Evolutionary conservation across 805 yeast genomes (phyloP).

Genomic region (Teunomyces funiuensis): DNA sequence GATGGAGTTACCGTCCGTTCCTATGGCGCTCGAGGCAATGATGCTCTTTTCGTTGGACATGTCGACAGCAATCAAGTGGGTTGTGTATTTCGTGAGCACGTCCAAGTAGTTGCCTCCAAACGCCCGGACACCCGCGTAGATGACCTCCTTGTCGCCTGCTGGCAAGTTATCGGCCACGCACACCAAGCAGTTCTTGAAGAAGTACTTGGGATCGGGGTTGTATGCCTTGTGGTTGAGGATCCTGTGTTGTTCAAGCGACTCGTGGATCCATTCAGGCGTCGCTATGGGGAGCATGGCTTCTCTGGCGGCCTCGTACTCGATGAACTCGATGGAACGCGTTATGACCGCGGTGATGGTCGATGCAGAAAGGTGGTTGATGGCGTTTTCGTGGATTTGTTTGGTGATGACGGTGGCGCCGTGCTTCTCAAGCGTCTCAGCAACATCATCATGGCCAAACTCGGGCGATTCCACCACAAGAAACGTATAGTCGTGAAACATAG

Average conservation of each 20-base stretch:
- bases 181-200: constrained; percentile 61
- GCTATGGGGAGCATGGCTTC: constrained; percentile 65
- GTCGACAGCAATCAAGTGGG: constrained; percentile 70
- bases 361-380: constrained; percentile 15
- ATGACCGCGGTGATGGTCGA: constrained; percentile 48
- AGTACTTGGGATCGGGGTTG: constrained; percentile 69
- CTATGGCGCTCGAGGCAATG: constrained; percentile 45
- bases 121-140: constrained; percentile 65
- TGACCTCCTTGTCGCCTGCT: constrained; percentile 61
- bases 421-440: constrained; percentile 15
- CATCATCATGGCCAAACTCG: constrained; percentile 12
- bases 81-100: constrained; percentile 63
- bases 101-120: constrained; percentile 77
- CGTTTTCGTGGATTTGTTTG: constrained; percentile 19
- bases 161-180: constrained; percentile 59
- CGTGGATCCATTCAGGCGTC: constrained; percentile 58
- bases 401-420: constrained; percentile 23
- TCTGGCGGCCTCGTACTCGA: constrained; percentile 47
- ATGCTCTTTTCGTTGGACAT: constrained; percentile 56
- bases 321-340: constrained; percentile 51
- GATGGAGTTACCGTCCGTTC: constrained; percentile 17
- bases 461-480: constrained; percentile 22
- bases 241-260: constrained; percentile 41
- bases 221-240: constrained; percentile 55
- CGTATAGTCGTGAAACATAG: constrained; percentile 20